Percentiles rank a stretch among this genome's conserved stretches.
Evolutionary conservation across 768 basidiomycete genomes (phyloP).

Genomic region (Phanerochaete sordida): DNA sequence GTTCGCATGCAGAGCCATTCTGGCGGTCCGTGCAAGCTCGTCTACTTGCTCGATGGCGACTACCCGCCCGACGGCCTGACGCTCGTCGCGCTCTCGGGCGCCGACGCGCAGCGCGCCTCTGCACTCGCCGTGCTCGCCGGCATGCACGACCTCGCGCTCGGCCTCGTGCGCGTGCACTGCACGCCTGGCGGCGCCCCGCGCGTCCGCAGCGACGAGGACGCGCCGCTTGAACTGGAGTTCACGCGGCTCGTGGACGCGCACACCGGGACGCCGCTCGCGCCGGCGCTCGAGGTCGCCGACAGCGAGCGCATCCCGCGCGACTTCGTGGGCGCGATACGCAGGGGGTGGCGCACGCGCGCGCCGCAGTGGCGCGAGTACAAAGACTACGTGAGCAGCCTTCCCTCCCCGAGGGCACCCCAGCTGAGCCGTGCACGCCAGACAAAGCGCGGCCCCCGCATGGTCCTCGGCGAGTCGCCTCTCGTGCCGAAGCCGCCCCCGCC

Average conservation of each 20-base stretch:
- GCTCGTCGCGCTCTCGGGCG: slow-evolving; percentile 33
- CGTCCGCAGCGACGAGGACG: too few species aligned
- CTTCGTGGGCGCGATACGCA: too few species aligned
- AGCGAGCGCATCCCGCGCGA: slow-evolving; percentile 16
- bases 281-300: not conserved
- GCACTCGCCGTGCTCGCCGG: slow-evolving; percentile 31
- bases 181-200: slow-evolving; percentile 18
- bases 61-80: slow-evolving; percentile 29
- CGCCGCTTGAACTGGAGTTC: slow-evolving; percentile 3
- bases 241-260: slow-evolving; percentile 16
- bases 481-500: too few species aligned
- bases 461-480: too few species aligned
- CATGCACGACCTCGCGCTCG: slow-evolving; percentile 31
- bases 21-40: too few species aligned
- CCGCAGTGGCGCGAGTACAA: too few species aligned
- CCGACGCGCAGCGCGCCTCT: slow-evolving; percentile 32
- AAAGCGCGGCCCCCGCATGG: too few species aligned
- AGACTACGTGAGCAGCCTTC: too few species aligned
- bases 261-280: slow-evolving; percentile 9
- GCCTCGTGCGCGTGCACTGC: slow-evolving; percentile 32
- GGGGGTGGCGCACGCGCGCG: too few species aligned
- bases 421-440: too few species aligned
- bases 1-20: too few species aligned
- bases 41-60: slow-evolving; percentile 33
- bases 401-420: too few species aligned